Percentiles rank a stretch among this genome's conserved stretches.
Conservation (phyloP, 306 rosid genomes). For the Mucuna pruriens region DNA sequence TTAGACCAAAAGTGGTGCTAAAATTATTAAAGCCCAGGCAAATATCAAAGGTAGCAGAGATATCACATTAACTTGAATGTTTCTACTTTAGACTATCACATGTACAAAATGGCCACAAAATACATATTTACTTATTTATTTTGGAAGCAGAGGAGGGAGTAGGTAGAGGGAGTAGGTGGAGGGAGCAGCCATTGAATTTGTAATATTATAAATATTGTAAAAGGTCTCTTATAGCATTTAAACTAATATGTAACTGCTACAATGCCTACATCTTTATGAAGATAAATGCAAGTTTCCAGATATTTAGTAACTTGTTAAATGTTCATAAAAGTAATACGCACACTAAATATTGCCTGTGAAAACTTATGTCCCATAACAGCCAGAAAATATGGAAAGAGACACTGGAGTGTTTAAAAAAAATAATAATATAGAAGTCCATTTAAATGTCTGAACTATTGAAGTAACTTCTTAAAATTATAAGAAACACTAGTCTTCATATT, state of each 20-base stretch:
- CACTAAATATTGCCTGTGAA: constrained; percentile 3
- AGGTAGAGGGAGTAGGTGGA: too few species aligned
- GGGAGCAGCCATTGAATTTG: constrained; percentile 23
- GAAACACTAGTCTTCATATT: not conserved
- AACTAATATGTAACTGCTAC: constrained; percentile 14
- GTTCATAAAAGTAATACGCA: not conserved
- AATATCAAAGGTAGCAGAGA: not conserved
- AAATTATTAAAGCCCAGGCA: constrained; percentile 12
- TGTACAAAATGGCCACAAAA: constrained; percentile 18
- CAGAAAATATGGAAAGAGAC: not conserved
- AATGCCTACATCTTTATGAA: not conserved
- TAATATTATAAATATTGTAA: not conserved
- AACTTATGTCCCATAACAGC: not conserved
- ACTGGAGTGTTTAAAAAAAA: not conserved
- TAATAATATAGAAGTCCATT: not conserved
- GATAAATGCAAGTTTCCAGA: not conserved
- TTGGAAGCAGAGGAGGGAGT: not conserved
- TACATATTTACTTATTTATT: not conserved
- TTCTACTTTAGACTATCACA: not conserved
- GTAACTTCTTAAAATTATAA: not conserved
- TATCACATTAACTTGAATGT: not conserved
- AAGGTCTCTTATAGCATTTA: constrained; percentile 6
- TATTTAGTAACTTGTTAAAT: constrained; percentile 6
- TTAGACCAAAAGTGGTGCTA: not conserved
- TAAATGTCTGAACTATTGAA: not conserved